Conservation (phyloP, 345 rosid genomes). For the Gossypium rotundifolium region DNA sequence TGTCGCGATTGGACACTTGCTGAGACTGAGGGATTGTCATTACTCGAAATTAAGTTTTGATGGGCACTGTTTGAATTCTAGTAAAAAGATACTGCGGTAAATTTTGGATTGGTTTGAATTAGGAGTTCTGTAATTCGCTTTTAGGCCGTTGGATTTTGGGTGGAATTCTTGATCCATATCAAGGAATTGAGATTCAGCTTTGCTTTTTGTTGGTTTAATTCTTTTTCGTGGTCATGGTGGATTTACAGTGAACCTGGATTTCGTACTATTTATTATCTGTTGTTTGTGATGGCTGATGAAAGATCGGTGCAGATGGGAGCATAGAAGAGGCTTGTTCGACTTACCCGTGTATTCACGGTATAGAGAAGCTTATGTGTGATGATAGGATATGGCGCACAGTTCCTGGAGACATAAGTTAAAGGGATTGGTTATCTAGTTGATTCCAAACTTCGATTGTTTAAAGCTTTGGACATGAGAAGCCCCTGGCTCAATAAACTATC, state of each 20-base stretch:
- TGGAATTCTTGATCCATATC: constrained; percentile 19
- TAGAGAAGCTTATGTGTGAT: constrained; percentile 27
- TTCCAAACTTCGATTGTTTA: constrained; percentile 17
- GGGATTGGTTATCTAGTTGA: constrained; percentile 21
- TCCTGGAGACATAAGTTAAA: constrained; percentile 25
- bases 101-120: constrained; percentile 7
- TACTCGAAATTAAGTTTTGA: constrained; percentile 13
- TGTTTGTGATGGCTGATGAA: constrained; percentile 7
- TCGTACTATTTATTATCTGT: neutral
- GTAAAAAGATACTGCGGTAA: neutral
- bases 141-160: constrained; percentile 10
- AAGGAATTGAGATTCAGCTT: constrained; percentile 4
- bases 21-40: constrained; percentile 20
- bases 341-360: constrained; percentile 18
- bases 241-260: constrained; percentile 1
- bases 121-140: constrained; percentile 10
- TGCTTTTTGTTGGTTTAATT: constrained; percentile 2
- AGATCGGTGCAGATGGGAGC: constrained; percentile 10
- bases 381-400: constrained; percentile 30
- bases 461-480: constrained; percentile 80
- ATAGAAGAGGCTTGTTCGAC: constrained; percentile 19
- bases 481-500: constrained; percentile 59
- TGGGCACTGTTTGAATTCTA: constrained; percentile 13
- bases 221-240: constrained; percentile 9
- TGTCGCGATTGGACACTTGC: constrained; percentile 19